Percentiles rank a stretch among this genome's conserved stretches.
phyloP scores from a whole-genome alignment of 495 filamentous ascomycete genomes.

The Trypethelium eluteriae region DNA sequence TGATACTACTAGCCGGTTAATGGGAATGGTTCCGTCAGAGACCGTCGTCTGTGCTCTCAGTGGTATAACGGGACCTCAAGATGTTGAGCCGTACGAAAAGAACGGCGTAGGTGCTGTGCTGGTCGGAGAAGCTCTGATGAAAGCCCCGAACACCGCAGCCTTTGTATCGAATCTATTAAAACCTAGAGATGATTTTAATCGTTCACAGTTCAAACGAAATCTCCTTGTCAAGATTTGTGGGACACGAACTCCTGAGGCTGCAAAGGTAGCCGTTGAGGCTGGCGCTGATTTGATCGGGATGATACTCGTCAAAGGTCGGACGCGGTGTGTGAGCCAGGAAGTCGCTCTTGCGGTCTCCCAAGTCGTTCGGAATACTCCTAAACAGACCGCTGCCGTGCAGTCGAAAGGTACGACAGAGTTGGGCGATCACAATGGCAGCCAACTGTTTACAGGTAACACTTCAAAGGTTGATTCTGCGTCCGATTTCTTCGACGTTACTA shows the following conservation, averaged over 20 bases:
- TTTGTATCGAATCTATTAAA: slow-evolving; percentile 75
- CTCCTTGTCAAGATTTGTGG: slow-evolving; percentile 91
- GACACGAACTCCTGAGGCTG: slow-evolving; percentile 77
- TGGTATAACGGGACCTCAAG: slow-evolving; percentile 84
- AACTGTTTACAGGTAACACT: not conserved
- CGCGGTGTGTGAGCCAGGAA: slow-evolving; percentile 67
- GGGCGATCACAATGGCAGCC: not conserved
- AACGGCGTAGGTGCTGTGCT: slow-evolving; percentile 89
- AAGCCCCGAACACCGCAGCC: slow-evolving; percentile 63
- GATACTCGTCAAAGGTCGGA: slow-evolving; percentile 75
- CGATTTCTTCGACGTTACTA: slow-evolving; percentile 59
- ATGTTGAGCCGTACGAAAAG: slow-evolving; percentile 78
- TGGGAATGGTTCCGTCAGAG: slow-evolving; percentile 71
- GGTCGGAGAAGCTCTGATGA: slow-evolving; percentile 94
- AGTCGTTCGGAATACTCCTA: slow-evolving; percentile 55
- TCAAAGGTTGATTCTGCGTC: slow-evolving; percentile 28
- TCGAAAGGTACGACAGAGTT: not conserved
- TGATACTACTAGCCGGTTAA: slow-evolving; percentile 83
- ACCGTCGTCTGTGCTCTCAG: slow-evolving; percentile 94
- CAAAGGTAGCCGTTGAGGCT: slow-evolving; percentile 69
- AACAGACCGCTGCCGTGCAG: slow-evolving; percentile 11
- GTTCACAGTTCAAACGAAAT: slow-evolving; percentile 16
- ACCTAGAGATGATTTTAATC: slow-evolving; percentile 6
- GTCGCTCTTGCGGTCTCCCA: slow-evolving; percentile 72
- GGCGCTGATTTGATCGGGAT: slow-evolving; percentile 92